A percentile compares a stretch with the other conserved stretches of the same genome.
phyloP scores from a whole-genome alignment of 345 rosid genomes.

The Gynandropsis gynandra region DNA sequence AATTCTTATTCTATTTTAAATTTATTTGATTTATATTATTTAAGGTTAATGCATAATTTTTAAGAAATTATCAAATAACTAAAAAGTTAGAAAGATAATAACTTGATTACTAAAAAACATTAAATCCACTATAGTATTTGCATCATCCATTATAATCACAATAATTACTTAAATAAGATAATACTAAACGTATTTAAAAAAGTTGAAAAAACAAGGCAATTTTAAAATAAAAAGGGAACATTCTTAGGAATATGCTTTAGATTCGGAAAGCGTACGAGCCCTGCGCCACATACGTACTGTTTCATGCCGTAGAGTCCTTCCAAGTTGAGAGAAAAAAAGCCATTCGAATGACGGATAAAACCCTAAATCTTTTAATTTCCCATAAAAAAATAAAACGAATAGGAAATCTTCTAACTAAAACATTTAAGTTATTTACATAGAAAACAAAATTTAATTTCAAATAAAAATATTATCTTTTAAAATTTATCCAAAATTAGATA shows the following conservation, averaged over 20 bases:
- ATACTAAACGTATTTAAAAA: not conserved
- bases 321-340: constrained; percentile 4
- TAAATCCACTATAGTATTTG: too few species aligned
- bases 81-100: too few species aligned
- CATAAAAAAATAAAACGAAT: too few species aligned
- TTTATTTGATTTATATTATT: too few species aligned
- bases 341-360: constrained; percentile 11
- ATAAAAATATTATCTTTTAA: not conserved
- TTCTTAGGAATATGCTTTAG: constrained; percentile 54
- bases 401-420: not conserved
- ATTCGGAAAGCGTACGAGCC: constrained; percentile 14
- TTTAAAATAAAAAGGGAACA: constrained; percentile 31
- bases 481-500: not conserved
- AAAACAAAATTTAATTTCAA: not conserved
- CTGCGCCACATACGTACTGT: constrained; percentile 38
- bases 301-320: constrained; percentile 4
- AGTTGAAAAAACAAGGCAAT: not conserved
- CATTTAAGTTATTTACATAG: not conserved
- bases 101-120: too few species aligned
- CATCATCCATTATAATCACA: too few species aligned
- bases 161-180: not conserved
- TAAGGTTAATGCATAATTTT: too few species aligned
- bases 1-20: too few species aligned
- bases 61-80: too few species aligned
- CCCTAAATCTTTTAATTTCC: constrained; percentile 18